These are phyloP conservation scores for Rickenella mellea DNA, from an alignment of 768 basidiomycete species.

Conservation along the genomic window DNA sequence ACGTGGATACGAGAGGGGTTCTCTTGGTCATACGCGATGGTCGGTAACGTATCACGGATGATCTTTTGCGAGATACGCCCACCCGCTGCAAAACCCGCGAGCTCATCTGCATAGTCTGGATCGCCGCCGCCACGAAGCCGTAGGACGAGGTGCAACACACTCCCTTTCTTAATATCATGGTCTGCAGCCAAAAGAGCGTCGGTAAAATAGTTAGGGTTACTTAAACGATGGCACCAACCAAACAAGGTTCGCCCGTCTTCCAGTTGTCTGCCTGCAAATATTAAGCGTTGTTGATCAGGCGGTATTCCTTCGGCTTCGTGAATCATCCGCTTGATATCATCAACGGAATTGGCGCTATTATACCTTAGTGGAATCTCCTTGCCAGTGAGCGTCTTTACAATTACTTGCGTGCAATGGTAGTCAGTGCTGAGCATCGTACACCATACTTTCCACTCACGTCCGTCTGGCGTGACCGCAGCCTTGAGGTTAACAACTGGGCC, in stretches of 20 bases:
- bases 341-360: conserved; percentile 67
- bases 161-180: not conserved
- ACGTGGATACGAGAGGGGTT: conserved; percentile 9
- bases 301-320: conserved; percentile 80
- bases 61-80: conserved; percentile 16
- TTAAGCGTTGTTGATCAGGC: conserved; percentile 71
- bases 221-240: conserved; percentile 73
- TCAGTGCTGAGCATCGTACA: no score
- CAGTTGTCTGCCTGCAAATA: conserved; percentile 72
- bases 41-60: conserved; percentile 9
- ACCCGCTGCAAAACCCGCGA: conserved; percentile 11
- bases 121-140: conserved; percentile 64
- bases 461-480: no score
- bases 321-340: conserved; percentile 70
- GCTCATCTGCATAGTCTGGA: conserved; percentile 15
- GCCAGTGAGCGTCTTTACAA: conserved; percentile 63
- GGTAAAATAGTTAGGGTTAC: conserved; percentile 60
- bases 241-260: conserved; percentile 69
- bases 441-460: no score
- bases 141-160: conserved; percentile 33
- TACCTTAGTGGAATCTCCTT: conserved; percentile 74
- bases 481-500: no score
- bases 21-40: conserved; percentile 10
- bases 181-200: conserved; percentile 8
- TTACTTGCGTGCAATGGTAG: conserved; percentile 75